phyloP scores from a whole-genome alignment of 176 grass and related monocot species.

The Aegilops tauschii region DNA sequence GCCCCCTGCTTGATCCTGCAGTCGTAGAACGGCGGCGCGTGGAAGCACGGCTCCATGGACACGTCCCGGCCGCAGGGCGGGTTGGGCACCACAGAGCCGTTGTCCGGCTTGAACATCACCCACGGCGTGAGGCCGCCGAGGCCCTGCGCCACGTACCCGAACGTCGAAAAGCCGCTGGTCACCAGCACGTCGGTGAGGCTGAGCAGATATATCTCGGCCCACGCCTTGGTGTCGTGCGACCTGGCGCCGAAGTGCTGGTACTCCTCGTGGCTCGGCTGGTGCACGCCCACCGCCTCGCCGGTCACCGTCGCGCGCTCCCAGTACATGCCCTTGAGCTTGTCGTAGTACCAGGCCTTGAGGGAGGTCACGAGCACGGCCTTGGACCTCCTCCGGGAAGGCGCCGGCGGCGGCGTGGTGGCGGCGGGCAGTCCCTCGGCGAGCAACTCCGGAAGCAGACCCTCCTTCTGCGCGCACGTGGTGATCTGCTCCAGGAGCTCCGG shows the following conservation, averaged over 20 bases:
- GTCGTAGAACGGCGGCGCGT: conserved; percentile 53
- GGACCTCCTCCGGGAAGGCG: conserved; percentile 25
- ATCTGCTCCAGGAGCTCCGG: conserved; percentile 38
- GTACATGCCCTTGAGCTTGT: conserved; percentile 55
- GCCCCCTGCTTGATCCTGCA: conserved; percentile 43
- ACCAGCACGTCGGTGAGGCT: conserved; percentile 56
- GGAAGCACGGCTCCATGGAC: conserved; percentile 71
- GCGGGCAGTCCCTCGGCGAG: not conserved
- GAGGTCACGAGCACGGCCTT: conserved; percentile 44
- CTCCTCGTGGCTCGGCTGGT: conserved; percentile 78
- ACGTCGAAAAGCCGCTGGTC: conserved; percentile 52
- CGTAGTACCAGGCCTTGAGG: conserved; percentile 40
- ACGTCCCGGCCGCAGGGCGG: conserved; percentile 27
- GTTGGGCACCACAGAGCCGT: not conserved
- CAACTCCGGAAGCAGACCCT: conserved; percentile 26
- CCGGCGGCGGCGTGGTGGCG: too few species aligned
- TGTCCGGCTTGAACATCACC: conserved; percentile 35
- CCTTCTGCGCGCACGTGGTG: conserved; percentile 12
- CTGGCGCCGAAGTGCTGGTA: conserved; percentile 17
- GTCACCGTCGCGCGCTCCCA: conserved; percentile 46
- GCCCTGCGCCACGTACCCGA: conserved; percentile 70
- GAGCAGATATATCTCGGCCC: conserved; percentile 68
- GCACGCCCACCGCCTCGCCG: conserved; percentile 50
- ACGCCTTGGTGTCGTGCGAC: conserved; percentile 62
- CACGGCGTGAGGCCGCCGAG: conserved; percentile 50